Conservation (phyloP, 495 filamentous ascomycete species). For the Niebla homalea region DNA sequence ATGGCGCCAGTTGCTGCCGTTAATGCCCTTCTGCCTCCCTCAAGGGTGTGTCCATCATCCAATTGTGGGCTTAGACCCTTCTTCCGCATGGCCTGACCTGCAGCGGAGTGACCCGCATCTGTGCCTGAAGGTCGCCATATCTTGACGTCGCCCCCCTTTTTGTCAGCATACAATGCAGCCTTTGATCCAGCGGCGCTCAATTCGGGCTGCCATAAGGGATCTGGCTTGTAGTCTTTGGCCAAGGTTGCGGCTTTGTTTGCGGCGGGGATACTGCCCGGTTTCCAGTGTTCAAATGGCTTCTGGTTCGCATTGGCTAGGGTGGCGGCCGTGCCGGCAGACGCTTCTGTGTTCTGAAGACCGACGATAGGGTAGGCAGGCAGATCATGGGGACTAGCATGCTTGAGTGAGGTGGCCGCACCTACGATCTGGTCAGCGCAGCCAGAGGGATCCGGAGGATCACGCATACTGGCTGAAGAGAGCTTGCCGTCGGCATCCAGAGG, state of each 20-base stretch:
- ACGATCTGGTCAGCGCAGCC: background rate
- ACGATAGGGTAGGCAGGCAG: conserved; percentile 52
- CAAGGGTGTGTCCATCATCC: conserved; percentile 30
- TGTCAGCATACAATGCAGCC: conserved; percentile 57
- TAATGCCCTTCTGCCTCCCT: conserved; percentile 47
- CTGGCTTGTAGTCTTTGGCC: conserved; percentile 52
- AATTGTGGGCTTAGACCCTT: conserved; percentile 27
- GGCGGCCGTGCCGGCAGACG: conserved; percentile 62
- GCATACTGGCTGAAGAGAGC: conserved; percentile 40
- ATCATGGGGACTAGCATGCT: conserved; percentile 53
- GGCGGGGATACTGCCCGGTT: conserved; percentile 42
- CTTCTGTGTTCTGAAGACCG: conserved; percentile 46
- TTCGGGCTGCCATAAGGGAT: conserved; percentile 39
- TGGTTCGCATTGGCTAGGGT: conserved; percentile 57
- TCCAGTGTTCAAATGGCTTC: conserved; percentile 47
- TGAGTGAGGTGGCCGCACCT: conserved; percentile 49
- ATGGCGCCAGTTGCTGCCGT: conserved; percentile 64
- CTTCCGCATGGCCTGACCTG: conserved; percentile 39
- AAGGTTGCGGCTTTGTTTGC: conserved; percentile 55
- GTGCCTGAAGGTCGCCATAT: conserved; percentile 35
- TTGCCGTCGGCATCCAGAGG: conserved; percentile 33
- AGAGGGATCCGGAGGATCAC: background rate
- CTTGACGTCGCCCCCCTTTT: conserved; percentile 42
- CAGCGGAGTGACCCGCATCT: conserved; percentile 43
- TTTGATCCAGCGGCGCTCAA: conserved; percentile 50